These are phyloP conservation scores for Dendrobium nobile DNA, from an alignment of 106 monocot species.

Conservation along the genomic window DNA sequence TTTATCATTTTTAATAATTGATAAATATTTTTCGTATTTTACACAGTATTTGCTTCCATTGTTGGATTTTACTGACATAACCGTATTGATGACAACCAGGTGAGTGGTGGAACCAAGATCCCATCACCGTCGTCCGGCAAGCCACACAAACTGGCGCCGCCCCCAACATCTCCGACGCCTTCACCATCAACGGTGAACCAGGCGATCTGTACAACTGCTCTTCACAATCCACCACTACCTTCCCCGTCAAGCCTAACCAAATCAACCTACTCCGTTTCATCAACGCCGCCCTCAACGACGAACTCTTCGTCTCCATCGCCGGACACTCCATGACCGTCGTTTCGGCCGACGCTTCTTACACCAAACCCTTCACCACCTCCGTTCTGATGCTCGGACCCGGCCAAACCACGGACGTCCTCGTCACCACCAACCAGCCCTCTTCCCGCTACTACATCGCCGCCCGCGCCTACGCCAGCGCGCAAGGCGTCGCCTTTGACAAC, in stretches of 20 bases:
- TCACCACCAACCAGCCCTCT: conserved; percentile 37
- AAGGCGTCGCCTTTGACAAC: conserved; percentile 49
- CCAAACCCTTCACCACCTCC: conserved; percentile 44
- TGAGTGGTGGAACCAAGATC: conserved; percentile 58
- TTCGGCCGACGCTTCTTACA: conserved; percentile 45
- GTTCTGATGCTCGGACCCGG: conserved; percentile 46
- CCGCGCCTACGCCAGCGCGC: conserved; percentile 40
- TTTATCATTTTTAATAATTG: neutral
- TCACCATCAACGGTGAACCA: conserved; percentile 63
- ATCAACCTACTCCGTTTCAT: conserved; percentile 48
- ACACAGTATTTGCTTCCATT: neutral
- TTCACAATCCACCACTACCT: conserved; percentile 11
- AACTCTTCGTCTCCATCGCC: conserved; percentile 46
- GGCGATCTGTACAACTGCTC: conserved; percentile 60
- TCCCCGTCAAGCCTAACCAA: conserved; percentile 32
- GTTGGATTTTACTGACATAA: no score
- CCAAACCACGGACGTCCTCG: conserved; percentile 61
- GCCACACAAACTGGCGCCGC: conserved; percentile 36
- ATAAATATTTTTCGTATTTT: neutral
- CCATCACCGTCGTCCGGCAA: conserved; percentile 25
- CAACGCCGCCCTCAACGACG: conserved; percentile 48
- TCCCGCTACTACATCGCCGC: conserved; percentile 54
- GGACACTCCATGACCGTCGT: conserved; percentile 50
- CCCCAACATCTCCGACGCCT: conserved; percentile 45
- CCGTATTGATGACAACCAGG: conserved; percentile 7